Evolutionary conservation across 2,329 filamentous ascomycete species (phyloP).

Genomic region (Dendryphion nanum): DNA sequence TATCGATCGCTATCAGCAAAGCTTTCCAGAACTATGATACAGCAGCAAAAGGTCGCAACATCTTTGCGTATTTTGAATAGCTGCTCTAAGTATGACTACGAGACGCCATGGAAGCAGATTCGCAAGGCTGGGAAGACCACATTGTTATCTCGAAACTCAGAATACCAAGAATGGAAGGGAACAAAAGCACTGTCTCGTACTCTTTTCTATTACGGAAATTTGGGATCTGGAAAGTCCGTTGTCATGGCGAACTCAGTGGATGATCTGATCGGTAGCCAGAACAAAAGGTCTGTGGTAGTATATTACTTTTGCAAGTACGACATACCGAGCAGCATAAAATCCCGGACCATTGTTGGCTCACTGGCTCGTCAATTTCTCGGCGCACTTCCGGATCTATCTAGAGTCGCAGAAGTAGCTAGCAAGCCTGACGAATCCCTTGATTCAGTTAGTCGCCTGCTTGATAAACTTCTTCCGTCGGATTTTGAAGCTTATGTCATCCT

Average conservation of each 20-base stretch:
- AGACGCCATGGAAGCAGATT: slow-evolving; percentile 43
- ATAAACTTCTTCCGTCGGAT: slow-evolving; percentile 10
- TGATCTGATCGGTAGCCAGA: slow-evolving; percentile 13
- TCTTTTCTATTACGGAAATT: slow-evolving; percentile 39
- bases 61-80: slow-evolving; percentile 35
- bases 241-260: slow-evolving; percentile 45
- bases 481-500: slow-evolving; percentile 30
- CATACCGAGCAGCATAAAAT: slow-evolving; percentile 19
- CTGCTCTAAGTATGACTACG: slow-evolving; percentile 45
- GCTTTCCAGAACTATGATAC: slow-evolving; percentile 8
- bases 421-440: slow-evolving; percentile 6
- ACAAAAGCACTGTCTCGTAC: slow-evolving; percentile 21
- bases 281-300: slow-evolving; percentile 6
- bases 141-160: slow-evolving; percentile 13
- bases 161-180: slow-evolving; percentile 33
- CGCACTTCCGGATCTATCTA: slow-evolving; percentile 17
- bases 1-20: slow-evolving; percentile 14
- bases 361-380: slow-evolving; percentile 38
- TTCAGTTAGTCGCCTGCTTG: slow-evolving; percentile 21
- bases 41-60: slow-evolving; percentile 10
- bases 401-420: slow-evolving; percentile 1
- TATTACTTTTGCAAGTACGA: slow-evolving; percentile 31
- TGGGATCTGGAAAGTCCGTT: slow-evolving; percentile 49
- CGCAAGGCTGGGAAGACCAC: slow-evolving; percentile 41
- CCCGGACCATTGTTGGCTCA: slow-evolving; percentile 22